Evolutionary conservation across 2,329 filamentous ascomycete genomes (phyloP), one percentile per base, ranked within the genome.

Genomic region (Gyromitra esculenta): DNA sequence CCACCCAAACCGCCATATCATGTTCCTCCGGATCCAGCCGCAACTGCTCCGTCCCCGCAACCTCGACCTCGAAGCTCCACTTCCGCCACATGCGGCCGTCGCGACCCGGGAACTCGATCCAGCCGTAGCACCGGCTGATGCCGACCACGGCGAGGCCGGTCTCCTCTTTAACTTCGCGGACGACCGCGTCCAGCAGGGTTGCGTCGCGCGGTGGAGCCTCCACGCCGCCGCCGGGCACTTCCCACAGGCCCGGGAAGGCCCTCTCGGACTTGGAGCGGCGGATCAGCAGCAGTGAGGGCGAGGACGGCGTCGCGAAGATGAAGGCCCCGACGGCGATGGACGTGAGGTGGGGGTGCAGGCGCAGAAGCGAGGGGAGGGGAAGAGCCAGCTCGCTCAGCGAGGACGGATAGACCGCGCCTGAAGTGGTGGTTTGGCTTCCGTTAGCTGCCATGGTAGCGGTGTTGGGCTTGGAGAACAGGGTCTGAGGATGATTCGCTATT

Each of bases 121-220:
- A 60, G 2, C 74, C 78, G 80, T 81, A 78, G 66, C 85, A 82
- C 35, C 84, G 83, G 1, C 84, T 80, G 45, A 88, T 82, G 9
- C 81, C 81, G 25, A 81, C 84, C 1, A 86, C 85, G 56, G 82
- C 82, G 25, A 88, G 81, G 0, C 87, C 87, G 0, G 85, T 85
- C 79, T 88, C 87, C 80, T 89, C 87, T 54, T 84, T 83, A 9
- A 87, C 81, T 78, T 88, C 87, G 6, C 87, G 84, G 8, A 83
- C 86, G 1, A 85, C 85, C 0, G 84, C 85, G 65, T 86, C 84
- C 0, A 88, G 81, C 43, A 89, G 82, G 0, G 85, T 87, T 13
- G 82, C 80, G 74, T 88, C 87, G 0, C 81, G 81, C 9, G 82
- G 79, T 48, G 79, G 78, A 7, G 71, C 21, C 64, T 88, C 87